Conservation (phyloP, 192 early-diverging fungal species). For the Coemansia sp. region DNA sequence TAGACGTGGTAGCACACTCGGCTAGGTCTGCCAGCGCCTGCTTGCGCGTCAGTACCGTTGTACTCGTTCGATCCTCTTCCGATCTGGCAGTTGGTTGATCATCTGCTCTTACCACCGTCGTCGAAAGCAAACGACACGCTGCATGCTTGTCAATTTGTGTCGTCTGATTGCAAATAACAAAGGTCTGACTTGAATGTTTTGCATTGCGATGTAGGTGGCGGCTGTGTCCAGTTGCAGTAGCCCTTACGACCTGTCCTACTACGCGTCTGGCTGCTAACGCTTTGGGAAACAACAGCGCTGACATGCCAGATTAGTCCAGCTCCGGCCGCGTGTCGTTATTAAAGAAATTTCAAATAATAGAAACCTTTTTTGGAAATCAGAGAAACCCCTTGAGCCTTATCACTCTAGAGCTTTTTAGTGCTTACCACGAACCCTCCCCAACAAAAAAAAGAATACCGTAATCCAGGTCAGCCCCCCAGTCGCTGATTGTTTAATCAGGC, state of each 20-base stretch:
- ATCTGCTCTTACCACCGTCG: not conserved
- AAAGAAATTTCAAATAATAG: not conserved
- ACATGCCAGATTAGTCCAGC: constrained; percentile 14
- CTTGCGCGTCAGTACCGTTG: not conserved
- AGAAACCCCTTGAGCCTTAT: not conserved
- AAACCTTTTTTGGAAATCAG: not conserved
- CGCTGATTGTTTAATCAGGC: not conserved
- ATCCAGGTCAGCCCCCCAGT: not conserved
- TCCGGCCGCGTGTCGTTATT: not conserved
- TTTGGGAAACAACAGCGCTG: constrained; percentile 6
- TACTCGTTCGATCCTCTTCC: not conserved
- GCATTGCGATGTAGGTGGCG: not conserved
- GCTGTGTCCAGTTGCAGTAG: not conserved
- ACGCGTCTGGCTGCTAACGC: not conserved
- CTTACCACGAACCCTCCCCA: not conserved
- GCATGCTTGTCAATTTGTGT: not conserved
- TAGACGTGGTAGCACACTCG: not conserved
- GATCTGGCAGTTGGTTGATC: not conserved
- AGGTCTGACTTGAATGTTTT: not conserved
- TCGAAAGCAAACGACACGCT: not conserved
- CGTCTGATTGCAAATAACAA: not conserved
- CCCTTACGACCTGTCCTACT: not conserved
- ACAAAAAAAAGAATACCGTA: not conserved
- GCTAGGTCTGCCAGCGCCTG: constrained; percentile 10
- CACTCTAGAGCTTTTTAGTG: not conserved